Conservation (phyloP, 805 yeast genomes). For the Wickerhamomyces queroliae region DNA sequence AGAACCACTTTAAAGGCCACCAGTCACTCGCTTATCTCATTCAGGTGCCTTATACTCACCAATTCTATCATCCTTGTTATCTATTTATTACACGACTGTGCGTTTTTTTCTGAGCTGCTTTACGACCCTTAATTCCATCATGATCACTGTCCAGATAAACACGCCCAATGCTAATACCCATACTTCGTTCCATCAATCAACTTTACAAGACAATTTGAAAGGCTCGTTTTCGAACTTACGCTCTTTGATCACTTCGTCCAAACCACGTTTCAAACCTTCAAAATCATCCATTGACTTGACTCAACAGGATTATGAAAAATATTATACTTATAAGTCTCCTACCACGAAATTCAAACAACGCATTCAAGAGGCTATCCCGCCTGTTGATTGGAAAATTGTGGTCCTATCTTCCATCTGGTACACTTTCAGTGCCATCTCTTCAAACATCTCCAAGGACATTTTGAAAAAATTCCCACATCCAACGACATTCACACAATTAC, state of each 20-base stretch:
- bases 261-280: conserved; percentile 17
- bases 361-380: conserved; percentile 21
- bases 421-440: conserved; percentile 69
- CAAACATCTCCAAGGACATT: conserved; percentile 75
- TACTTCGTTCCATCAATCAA: conserved; percentile 5
- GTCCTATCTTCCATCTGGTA: conserved; percentile 75
- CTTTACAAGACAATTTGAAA: conserved; percentile 11
- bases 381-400: conserved; percentile 36
- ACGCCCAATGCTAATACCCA: conserved; percentile 8
- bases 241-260: neutral
- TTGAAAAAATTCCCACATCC: conserved; percentile 70
- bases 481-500: conserved; percentile 83
- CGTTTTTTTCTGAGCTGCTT: neutral
- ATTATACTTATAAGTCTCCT: conserved; percentile 18
- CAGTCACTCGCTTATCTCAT: neutral
- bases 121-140: conserved; percentile 2
- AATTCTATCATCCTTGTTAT: neutral
- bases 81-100: neutral
- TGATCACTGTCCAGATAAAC: conserved; percentile 14
- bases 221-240: neutral
- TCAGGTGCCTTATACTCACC: neutral
- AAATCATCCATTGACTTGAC: conserved; percentile 19
- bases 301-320: conserved; percentile 17
- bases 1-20: neutral
- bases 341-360: conserved; percentile 6